phyloP scores from a whole-genome alignment of 306 rosid species.

The Coriaria nepalensis region DNA sequence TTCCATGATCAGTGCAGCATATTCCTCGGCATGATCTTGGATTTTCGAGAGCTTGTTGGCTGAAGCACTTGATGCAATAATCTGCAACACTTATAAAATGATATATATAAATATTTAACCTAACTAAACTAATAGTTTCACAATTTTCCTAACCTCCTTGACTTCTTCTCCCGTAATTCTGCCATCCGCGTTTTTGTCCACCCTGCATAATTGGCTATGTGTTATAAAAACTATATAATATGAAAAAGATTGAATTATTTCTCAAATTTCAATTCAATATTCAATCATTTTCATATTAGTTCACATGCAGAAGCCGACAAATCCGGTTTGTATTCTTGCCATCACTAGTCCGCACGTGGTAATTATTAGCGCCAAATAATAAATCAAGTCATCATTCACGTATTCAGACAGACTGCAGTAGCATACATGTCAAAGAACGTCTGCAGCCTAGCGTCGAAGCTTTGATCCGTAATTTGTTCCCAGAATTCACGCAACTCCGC shows the following conservation, averaged over 20 bases:
- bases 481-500: slow-evolving; percentile 56
- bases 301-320: no score
- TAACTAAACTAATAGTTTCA: neutral
- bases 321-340: no score
- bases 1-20: slow-evolving; percentile 87
- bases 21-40: slow-evolving; percentile 70
- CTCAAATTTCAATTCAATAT: no score
- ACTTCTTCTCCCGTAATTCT: slow-evolving; percentile 70
- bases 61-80: slow-evolving; percentile 64
- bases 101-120: neutral
- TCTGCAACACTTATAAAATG: slow-evolving; percentile 22
- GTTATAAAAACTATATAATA: neutral
- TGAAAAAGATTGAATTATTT: no score
- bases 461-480: slow-evolving; percentile 75
- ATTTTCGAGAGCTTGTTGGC: slow-evolving; percentile 78
- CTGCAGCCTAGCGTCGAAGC: slow-evolving; percentile 81
- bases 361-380: no score
- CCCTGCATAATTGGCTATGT: slow-evolving; percentile 33
- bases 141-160: slow-evolving; percentile 33
- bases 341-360: no score
- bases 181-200: slow-evolving; percentile 85
- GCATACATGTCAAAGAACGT: slow-evolving; percentile 89
- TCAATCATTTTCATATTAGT: no score
- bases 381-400: no score
- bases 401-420: no score